These are phyloP conservation scores for Capsicum pubescens DNA, from an alignment of 257 asterid genomes.

Conservation along the genomic window DNA sequence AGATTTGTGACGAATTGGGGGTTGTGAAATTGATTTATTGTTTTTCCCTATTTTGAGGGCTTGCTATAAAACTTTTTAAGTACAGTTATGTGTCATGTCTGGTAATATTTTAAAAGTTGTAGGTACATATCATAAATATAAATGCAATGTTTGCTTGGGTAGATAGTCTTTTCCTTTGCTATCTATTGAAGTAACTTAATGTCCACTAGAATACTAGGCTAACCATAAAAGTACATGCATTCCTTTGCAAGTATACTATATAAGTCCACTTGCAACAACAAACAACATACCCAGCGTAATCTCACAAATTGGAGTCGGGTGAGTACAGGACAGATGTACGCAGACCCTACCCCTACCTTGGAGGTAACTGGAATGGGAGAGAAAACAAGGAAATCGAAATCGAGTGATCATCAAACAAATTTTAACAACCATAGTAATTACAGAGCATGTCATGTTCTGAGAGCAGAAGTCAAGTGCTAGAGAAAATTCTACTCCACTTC, in stretches of 20 bases:
- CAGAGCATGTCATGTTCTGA: background rate
- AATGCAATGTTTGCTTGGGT: too few relatives aligned
- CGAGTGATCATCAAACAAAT: background rate
- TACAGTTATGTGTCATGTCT: too few relatives aligned
- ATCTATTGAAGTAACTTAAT: too few relatives aligned
- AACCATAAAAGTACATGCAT: background rate
- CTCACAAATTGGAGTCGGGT: too few relatives aligned
- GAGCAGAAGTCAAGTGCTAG: background rate
- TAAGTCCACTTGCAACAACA: background rate
- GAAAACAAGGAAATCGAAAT: background rate
- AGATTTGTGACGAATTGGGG: constrained; percentile 46
- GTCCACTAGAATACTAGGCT: too few relatives aligned
- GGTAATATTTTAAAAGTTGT: too few relatives aligned
- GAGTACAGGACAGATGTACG: too few relatives aligned
- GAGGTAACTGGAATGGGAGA: background rate
- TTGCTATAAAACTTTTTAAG: too few relatives aligned
- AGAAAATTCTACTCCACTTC: constrained; percentile 1
- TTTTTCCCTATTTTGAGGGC: too few relatives aligned
- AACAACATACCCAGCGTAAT: too few relatives aligned
- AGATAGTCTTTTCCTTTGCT: too few relatives aligned
- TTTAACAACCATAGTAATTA: background rate
- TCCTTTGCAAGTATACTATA: background rate
- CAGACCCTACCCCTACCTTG: background rate
- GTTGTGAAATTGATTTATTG: constrained; percentile 31
- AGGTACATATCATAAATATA: too few relatives aligned